phyloP scores from a whole-genome alignment of 805 yeast genomes.

The Danielia reshetovae region DNA sequence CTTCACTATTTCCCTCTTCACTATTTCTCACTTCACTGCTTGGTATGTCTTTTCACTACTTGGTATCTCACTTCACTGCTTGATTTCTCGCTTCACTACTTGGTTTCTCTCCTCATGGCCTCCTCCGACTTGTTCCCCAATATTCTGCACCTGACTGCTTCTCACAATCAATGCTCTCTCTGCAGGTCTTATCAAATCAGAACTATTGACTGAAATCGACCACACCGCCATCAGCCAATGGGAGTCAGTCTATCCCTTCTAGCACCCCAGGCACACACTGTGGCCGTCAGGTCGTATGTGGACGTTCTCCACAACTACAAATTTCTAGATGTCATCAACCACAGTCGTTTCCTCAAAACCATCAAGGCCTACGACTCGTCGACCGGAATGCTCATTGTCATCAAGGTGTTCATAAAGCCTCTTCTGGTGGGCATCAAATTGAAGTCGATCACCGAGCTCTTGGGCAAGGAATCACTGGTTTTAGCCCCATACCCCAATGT shows the following conservation, averaged over 20 bases:
- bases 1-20: too few species aligned
- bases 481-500: conserved; percentile 51
- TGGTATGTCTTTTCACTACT: too few species aligned
- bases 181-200: too few species aligned
- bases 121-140: too few species aligned
- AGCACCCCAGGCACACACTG: conserved; percentile 89
- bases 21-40: too few species aligned
- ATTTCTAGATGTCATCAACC: conserved; percentile 70
- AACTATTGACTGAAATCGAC: too few species aligned
- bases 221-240: too few species aligned
- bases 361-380: conserved; percentile 67
- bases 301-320: conserved; percentile 74
- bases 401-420: conserved; percentile 82
- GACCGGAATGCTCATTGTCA: conserved; percentile 63
- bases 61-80: too few species aligned
- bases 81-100: too few species aligned
- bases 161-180: too few species aligned
- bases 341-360: conserved; percentile 82
- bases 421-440: conserved; percentile 27
- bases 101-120: too few species aligned
- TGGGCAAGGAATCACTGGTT: conserved; percentile 33
- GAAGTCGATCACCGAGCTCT: conserved; percentile 21
- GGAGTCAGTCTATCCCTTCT: conserved; percentile 82
- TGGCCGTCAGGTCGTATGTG: conserved; percentile 85
- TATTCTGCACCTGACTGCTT: too few species aligned